Evolutionary conservation across 2,329 filamentous ascomycete species (phyloP).

Genomic region (Cladosporium austrohemisphaericum): DNA sequence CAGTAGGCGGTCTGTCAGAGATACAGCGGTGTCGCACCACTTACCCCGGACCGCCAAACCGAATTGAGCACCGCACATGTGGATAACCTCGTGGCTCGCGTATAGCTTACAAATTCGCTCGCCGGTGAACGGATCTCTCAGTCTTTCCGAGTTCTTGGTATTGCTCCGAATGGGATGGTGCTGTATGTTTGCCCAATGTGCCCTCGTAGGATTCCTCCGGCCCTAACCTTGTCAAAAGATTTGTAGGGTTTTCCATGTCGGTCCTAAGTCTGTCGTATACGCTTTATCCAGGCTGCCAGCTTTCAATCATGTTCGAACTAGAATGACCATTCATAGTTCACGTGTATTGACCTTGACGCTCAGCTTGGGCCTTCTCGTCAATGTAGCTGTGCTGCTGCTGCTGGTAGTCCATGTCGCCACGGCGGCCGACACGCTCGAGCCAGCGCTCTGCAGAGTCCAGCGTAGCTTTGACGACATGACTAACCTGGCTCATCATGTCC

Average conservation of each 20-base stretch:
- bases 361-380: conserved; percentile 5
- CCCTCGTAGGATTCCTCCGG: no score
- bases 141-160: neutral
- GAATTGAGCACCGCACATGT: neutral
- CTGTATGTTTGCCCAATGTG: no score
- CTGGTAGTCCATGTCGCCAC: conserved; percentile 4
- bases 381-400: conserved; percentile 6
- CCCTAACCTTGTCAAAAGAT: no score
- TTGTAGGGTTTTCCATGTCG: neutral
- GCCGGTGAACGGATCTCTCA: neutral
- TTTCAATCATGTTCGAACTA: neutral
- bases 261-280: no score
- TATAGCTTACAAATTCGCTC: conserved; percentile 6
- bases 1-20: neutral
- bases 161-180: no score
- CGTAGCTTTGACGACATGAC: conserved; percentile 80
- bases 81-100: neutral
- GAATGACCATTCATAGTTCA: neutral
- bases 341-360: conserved; percentile 7
- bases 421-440: conserved; percentile 56
- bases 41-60: neutral
- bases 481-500: conserved; percentile 92
- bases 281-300: no score
- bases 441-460: conserved; percentile 87
- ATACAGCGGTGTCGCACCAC: neutral